phyloP scores from a whole-genome alignment of 1,139 yeast genomes.

The Debaryomyces coudertii region DNA sequence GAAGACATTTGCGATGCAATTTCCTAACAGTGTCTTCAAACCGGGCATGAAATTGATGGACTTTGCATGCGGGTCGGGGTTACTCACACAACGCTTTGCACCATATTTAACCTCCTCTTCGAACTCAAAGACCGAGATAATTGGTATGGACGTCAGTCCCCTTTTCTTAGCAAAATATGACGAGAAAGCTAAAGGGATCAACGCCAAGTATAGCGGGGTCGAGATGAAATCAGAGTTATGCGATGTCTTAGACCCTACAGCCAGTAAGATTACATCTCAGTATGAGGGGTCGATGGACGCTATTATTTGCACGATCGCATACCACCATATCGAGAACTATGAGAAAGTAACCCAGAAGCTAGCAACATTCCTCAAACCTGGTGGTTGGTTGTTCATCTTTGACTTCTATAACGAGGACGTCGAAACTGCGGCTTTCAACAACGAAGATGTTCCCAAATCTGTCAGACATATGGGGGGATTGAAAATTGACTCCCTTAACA shows the following conservation, averaged over 20 bases:
- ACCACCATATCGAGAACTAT: slow-evolving; percentile 43
- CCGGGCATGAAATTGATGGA: slow-evolving; percentile 38
- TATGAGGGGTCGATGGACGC: slow-evolving; percentile 33
- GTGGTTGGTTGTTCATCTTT: slow-evolving; percentile 40
- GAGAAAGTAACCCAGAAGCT: slow-evolving; percentile 34
- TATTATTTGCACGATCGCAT: slow-evolving; percentile 40
- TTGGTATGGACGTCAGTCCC: slow-evolving; percentile 43
- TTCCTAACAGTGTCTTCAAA: slow-evolving; percentile 23
- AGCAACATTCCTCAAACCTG: slow-evolving; percentile 34
- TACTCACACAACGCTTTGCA: slow-evolving; percentile 33
- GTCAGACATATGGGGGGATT: slow-evolving; percentile 44
- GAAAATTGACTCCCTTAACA: slow-evolving; percentile 25
- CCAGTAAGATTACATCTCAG: slow-evolving; percentile 19
- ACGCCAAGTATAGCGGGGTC: slow-evolving; percentile 13
- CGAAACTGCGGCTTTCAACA: slow-evolving; percentile 17
- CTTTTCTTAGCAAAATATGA: slow-evolving; percentile 30
- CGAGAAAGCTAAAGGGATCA: slow-evolving; percentile 16
- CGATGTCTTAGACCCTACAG: slow-evolving; percentile 34
- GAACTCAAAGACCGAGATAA: slow-evolving; percentile 21
- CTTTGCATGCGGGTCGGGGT: slow-evolving; percentile 52
- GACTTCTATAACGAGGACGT: slow-evolving; percentile 43
- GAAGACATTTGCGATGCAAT: slow-evolving; percentile 12
- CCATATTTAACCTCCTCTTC: slow-evolving; percentile 28
- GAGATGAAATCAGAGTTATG: slow-evolving; percentile 20
- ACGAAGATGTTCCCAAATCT: slow-evolving; percentile 16